These are phyloP conservation scores for Dioscorea cayenensis DNA, from an alignment of 116 monocot species.

Conservation along the genomic window DNA sequence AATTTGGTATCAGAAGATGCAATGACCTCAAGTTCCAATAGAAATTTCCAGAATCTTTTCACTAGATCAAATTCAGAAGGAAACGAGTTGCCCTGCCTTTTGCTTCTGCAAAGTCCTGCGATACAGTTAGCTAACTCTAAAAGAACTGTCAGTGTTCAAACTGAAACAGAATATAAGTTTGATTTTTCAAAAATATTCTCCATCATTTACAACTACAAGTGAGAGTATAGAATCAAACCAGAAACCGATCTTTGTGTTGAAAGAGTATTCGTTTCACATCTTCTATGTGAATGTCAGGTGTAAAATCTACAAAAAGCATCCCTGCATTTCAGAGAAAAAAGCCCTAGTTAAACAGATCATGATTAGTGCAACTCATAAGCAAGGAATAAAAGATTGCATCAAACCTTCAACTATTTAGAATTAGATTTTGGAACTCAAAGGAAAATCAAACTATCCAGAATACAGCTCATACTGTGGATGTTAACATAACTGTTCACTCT, in stretches of 20 bases:
- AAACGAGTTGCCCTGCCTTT: slow-evolving; percentile 52
- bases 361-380: background rate
- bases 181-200: background rate
- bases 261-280: slow-evolving; percentile 62
- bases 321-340: slow-evolving; percentile 32
- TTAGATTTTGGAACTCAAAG: too few species aligned
- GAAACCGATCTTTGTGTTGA: slow-evolving; percentile 53
- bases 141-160: background rate
- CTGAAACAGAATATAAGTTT: too few species aligned
- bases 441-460: too few species aligned
- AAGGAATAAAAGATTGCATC: background rate
- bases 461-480: too few species aligned
- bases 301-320: slow-evolving; percentile 65
- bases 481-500: too few species aligned
- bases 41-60: slow-evolving; percentile 89
- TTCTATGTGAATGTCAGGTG: slow-evolving; percentile 77
- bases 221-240: slow-evolving; percentile 30
- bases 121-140: slow-evolving; percentile 8
- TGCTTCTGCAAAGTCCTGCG: slow-evolving; percentile 52
- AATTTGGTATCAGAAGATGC: background rate
- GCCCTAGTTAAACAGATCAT: background rate
- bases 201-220: background rate
- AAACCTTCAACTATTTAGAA: background rate
- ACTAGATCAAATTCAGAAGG: slow-evolving; percentile 57
- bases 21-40: slow-evolving; percentile 65